phyloP scores from a whole-genome alignment of 2,329 filamentous ascomycete genomes.

The Fusarium chlamydosporum region DNA sequence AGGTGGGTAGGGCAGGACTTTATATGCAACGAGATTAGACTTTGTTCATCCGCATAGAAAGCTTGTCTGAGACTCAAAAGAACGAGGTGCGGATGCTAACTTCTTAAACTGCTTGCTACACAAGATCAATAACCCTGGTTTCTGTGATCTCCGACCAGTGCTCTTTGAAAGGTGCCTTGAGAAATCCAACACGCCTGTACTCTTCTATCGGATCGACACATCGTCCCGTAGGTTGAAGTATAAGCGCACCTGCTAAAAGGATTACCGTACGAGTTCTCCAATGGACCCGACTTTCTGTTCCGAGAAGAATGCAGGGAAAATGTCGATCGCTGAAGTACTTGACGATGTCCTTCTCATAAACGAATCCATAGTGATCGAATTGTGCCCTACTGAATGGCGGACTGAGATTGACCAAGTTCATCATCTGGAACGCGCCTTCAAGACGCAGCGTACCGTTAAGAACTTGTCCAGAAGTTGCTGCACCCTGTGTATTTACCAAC shows the following conservation, averaged over 20 bases:
- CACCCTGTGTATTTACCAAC: neutral
- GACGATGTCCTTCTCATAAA: neutral
- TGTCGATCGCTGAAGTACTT: neutral
- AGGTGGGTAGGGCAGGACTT: neutral
- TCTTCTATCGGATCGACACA: neutral
- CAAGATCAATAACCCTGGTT: neutral
- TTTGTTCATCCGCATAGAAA: neutral
- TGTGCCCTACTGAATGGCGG: neutral
- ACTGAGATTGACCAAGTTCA: neutral
- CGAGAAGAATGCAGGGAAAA: neutral
- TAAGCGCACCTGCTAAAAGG: neutral
- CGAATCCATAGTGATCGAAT: neutral
- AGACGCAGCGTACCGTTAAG: neutral
- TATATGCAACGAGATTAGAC: neutral
- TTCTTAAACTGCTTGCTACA: neutral
- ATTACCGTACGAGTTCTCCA: neutral
- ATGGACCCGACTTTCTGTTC: neutral
- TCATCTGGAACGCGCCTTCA: neutral
- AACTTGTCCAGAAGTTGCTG: conserved; percentile 5
- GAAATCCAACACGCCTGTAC: neutral
- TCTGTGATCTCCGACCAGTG: neutral
- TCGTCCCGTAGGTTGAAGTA: conserved; percentile 2
- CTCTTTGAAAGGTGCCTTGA: neutral
- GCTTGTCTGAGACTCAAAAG: neutral
- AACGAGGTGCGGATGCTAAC: neutral